Conservation (phyloP, 2,329 filamentous ascomycete species). For the Aspergillus arachidicola region DNA sequence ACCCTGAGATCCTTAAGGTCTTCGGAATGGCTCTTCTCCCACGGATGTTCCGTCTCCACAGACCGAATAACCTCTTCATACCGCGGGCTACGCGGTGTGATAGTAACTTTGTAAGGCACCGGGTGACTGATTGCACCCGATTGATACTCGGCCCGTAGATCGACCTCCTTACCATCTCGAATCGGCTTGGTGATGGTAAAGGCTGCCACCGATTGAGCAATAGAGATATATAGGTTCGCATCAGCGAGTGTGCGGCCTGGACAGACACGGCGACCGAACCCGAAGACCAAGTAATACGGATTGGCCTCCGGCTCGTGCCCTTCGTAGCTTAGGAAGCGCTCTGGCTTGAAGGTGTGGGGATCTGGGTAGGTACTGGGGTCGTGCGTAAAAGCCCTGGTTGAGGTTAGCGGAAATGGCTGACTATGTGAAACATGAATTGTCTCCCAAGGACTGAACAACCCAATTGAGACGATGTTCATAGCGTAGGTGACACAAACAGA, state of each 20-base stretch:
- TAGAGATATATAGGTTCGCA: slow-evolving; percentile 41
- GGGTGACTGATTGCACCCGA: slow-evolving; percentile 39
- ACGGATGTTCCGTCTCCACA: slow-evolving; percentile 42
- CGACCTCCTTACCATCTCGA: slow-evolving; percentile 28
- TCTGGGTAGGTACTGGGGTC: slow-evolving; percentile 39
- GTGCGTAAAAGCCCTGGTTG: slow-evolving; percentile 42
- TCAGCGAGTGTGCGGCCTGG: slow-evolving; percentile 45
- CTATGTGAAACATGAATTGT: no score
- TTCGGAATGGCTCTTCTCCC: slow-evolving; percentile 42
- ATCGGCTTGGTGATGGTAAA: slow-evolving; percentile 48
- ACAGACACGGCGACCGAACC: slow-evolving; percentile 46
- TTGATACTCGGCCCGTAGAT: slow-evolving; percentile 37
- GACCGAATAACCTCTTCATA: slow-evolving; percentile 36
- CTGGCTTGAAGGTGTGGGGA: slow-evolving; percentile 46
- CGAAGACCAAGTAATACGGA: slow-evolving; percentile 34
- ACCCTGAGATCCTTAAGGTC: not conserved
- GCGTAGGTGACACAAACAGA: not conserved
- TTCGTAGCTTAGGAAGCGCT: slow-evolving; percentile 40
- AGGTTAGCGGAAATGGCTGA: not conserved
- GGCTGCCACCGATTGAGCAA: slow-evolving; percentile 49
- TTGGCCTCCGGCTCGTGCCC: slow-evolving; percentile 39
- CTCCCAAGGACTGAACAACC: not conserved
- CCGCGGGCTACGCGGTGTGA: slow-evolving; percentile 38
- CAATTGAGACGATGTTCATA: not conserved
- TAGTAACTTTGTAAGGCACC: slow-evolving; percentile 33